phyloP scores from a whole-genome alignment of 2,329 filamentous ascomycete species.

The Aspergillus sp. region DNA sequence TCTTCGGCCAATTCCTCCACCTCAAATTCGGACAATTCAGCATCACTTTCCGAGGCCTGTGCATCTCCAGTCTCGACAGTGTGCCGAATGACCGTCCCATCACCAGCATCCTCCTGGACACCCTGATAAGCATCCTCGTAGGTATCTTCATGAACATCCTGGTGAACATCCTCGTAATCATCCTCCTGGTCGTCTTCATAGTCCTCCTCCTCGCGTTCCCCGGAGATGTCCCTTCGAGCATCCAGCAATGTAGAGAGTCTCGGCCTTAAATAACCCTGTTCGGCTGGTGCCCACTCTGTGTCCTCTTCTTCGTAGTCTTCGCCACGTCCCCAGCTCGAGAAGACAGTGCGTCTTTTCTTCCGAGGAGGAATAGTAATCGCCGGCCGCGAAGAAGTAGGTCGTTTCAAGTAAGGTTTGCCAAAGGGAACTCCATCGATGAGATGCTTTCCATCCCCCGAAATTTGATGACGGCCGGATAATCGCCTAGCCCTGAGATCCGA shows the following conservation, averaged over 20 bases:
- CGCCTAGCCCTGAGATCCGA: conserved; percentile 69
- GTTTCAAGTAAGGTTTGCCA: conserved; percentile 65
- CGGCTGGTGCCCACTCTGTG: conserved; percentile 23
- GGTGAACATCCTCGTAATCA: conserved; percentile 11
- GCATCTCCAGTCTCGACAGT: conserved; percentile 20
- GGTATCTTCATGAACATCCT: conserved; percentile 18
- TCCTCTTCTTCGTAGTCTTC: conserved; percentile 25
- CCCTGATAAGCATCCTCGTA: conserved; percentile 8
- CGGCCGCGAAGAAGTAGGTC: conserved; percentile 56
- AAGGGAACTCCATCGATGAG: conserved; percentile 83
- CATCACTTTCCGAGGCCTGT: conserved; percentile 25
- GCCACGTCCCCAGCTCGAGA: conserved; percentile 22
- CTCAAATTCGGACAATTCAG: conserved; percentile 24
- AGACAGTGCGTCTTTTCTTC: conserved; percentile 55
- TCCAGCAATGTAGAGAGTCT: too few relatives aligned
- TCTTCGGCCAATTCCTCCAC: conserved; percentile 40
- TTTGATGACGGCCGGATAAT: conserved; percentile 75
- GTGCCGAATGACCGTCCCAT: conserved; percentile 34
- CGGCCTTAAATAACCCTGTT: conserved; percentile 6
- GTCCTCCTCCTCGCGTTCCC: conserved; percentile 23
- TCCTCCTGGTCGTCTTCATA: conserved; percentile 21
- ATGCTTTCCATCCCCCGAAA: conserved; percentile 71
- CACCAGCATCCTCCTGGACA: conserved; percentile 23
- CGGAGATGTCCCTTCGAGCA: too few relatives aligned
- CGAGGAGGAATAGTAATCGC: conserved; percentile 66